Evolutionary conservation across 495 filamentous ascomycete genomes (phyloP).

Genomic region (Bryoglossum gracile): DNA sequence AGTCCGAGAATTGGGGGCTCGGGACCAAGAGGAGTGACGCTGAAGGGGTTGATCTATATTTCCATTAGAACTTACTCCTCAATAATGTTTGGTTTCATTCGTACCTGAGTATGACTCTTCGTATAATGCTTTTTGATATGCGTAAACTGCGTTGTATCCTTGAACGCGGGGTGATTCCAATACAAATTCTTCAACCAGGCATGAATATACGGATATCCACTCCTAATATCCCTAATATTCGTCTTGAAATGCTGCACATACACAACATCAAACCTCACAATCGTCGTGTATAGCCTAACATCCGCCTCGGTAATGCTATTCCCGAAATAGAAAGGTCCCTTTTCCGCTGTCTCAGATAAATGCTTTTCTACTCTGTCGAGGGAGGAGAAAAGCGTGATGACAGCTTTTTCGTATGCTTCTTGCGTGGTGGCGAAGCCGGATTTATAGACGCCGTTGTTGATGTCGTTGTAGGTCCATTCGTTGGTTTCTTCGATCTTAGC

Average conservation of each 20-base stretch:
- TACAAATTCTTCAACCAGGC: conserved; percentile 62
- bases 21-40: conserved; percentile 59
- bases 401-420: conserved; percentile 66
- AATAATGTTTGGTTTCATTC: neutral
- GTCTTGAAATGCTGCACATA: conserved; percentile 96
- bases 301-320: conserved; percentile 69
- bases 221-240: conserved; percentile 76
- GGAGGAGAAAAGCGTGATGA: conserved; percentile 59
- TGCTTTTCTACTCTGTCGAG: conserved; percentile 66
- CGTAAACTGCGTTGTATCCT: conserved; percentile 61
- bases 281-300: conserved; percentile 69
- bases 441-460: conserved; percentile 44
- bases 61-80: neutral
- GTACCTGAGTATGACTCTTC: conserved; percentile 39
- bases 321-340: conserved; percentile 62
- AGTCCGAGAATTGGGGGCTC: conserved; percentile 47
- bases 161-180: conserved; percentile 59
- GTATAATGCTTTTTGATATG: conserved; percentile 45
- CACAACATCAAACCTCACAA: conserved; percentile 78
- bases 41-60: conserved; percentile 33
- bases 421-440: conserved; percentile 51
- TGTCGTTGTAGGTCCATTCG: conserved; percentile 65
- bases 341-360: conserved; percentile 32
- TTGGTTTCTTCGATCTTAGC: conserved; percentile 65
- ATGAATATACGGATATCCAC: conserved; percentile 63